A percentile compares a stretch with the other conserved stretches of the same genome.
These are phyloP conservation scores for Begonia masoniana DNA, from an alignment of 306 rosid genomes.

Conservation along the genomic window DNA sequence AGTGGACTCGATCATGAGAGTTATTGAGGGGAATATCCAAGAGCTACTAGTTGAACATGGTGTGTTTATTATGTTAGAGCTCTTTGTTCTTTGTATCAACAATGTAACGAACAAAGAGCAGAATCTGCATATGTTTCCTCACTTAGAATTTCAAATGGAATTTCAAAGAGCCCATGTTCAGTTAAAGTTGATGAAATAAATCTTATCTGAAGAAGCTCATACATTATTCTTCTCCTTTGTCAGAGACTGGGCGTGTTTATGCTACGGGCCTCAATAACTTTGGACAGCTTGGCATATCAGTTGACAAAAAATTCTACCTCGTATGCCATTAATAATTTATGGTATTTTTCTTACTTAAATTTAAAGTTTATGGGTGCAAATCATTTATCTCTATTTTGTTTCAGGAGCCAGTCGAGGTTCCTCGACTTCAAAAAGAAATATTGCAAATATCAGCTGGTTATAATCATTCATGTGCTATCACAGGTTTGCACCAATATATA, in stretches of 20 bases:
- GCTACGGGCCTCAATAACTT: constrained; percentile 89
- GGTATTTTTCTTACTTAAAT: background rate
- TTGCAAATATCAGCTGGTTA: constrained; percentile 75
- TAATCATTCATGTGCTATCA: constrained; percentile 71
- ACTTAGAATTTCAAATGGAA: no score
- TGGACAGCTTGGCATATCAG: constrained; percentile 70
- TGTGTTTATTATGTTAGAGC: no score
- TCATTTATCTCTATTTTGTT: constrained; percentile 8
- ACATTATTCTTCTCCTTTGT: constrained; percentile 30
- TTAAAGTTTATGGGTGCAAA: background rate
- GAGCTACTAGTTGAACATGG: no score
- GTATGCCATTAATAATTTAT: constrained; percentile 23
- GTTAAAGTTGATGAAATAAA: no score
- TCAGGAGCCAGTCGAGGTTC: constrained; percentile 61
- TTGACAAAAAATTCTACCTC: constrained; percentile 26
- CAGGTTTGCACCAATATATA: constrained; percentile 37
- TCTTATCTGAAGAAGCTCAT: no score
- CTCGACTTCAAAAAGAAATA: constrained; percentile 50
- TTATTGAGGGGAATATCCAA: no score
- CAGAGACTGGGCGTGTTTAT: constrained; percentile 60
- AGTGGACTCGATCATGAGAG: no score
- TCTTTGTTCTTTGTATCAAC: no score
- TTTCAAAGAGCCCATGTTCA: no score
- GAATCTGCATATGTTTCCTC: no score
- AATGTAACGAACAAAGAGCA: no score